Percentiles rank a stretch among this genome's conserved stretches.
Conservation (phyloP, 139 green algal genomes). For the Haematococcus lacustris region DNA sequence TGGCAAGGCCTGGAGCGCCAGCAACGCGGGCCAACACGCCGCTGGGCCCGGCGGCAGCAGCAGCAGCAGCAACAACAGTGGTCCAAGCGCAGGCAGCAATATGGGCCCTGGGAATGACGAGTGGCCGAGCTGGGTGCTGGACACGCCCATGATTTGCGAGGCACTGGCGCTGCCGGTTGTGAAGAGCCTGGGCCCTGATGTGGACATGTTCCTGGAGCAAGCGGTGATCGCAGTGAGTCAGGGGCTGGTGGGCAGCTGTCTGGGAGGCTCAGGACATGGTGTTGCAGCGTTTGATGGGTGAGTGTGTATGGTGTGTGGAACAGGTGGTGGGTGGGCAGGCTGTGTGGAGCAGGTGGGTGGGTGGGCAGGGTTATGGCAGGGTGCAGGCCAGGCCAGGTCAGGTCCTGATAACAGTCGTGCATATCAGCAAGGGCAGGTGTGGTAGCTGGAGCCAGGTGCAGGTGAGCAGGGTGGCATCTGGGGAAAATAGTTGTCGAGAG, state of each 20-base stretch:
- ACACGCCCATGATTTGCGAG: conserved; percentile 15
- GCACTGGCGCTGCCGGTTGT: conserved; percentile 6
- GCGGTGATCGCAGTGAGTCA: conserved; percentile 37
- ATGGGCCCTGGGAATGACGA: too few species aligned
- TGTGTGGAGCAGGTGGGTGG: conserved; percentile 6
- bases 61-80: too few species aligned
- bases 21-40: neutral
- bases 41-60: too few species aligned
- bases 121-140: conserved; percentile 17
- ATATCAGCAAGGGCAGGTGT: too few species aligned
- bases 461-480: too few species aligned
- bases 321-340: neutral
- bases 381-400: neutral
- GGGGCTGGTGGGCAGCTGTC: neutral
- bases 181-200: conserved; percentile 20
- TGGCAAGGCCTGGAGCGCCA: conserved; percentile 8
- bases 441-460: too few species aligned
- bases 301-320: too few species aligned
- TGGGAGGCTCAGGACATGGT: neutral
- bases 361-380: neutral
- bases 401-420: neutral
- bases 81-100: too few species aligned
- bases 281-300: too few species aligned
- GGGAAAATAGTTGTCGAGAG: too few species aligned
- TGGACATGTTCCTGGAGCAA: conserved; percentile 66